Evolutionary conservation across 495 filamentous ascomycete genomes (phyloP).

Genomic region (Pseudoneurospora amorphoporcata): DNA sequence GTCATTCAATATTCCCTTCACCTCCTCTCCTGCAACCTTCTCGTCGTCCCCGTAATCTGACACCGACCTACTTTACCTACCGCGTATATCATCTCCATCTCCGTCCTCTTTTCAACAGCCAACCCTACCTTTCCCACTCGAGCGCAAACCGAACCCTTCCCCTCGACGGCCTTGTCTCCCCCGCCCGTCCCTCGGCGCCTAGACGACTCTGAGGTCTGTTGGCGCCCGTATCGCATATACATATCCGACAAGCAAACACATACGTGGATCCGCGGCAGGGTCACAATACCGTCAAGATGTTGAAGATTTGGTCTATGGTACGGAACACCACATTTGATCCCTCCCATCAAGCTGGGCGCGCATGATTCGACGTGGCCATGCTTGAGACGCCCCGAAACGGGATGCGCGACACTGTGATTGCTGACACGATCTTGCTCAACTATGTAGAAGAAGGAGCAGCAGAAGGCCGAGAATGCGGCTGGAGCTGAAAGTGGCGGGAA

Average conservation of each 20-base stretch:
- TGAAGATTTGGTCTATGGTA: slow-evolving; percentile 99
- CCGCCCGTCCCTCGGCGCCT: neutral
- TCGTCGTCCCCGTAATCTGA: neutral
- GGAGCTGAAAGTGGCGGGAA: slow-evolving; percentile 54
- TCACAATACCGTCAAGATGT: slow-evolving; percentile 51
- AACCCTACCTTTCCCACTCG: neutral
- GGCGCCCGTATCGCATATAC: neutral
- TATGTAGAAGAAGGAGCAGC: slow-evolving; percentile 81
- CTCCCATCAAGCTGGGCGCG: neutral
- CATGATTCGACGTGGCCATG: neutral
- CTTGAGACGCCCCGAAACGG: neutral
- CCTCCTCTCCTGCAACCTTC: neutral
- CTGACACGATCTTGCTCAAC: slow-evolving; percentile 22
- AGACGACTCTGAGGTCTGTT: neutral
- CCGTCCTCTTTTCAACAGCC: neutral
- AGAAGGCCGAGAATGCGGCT: slow-evolving; percentile 80
- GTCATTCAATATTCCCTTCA: neutral
- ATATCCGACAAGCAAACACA: neutral
- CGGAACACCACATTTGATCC: slow-evolving; percentile 8
- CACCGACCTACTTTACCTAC: neutral
- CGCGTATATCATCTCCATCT: neutral
- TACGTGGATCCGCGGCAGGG: neutral
- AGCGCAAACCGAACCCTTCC: neutral
- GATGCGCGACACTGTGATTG: slow-evolving; percentile 54
- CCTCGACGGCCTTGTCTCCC: neutral